These are phyloP conservation scores for Ploettnerulaceae sp. DNA, from an alignment of 2,329 filamentous ascomycete species.

Conservation along the genomic window DNA sequence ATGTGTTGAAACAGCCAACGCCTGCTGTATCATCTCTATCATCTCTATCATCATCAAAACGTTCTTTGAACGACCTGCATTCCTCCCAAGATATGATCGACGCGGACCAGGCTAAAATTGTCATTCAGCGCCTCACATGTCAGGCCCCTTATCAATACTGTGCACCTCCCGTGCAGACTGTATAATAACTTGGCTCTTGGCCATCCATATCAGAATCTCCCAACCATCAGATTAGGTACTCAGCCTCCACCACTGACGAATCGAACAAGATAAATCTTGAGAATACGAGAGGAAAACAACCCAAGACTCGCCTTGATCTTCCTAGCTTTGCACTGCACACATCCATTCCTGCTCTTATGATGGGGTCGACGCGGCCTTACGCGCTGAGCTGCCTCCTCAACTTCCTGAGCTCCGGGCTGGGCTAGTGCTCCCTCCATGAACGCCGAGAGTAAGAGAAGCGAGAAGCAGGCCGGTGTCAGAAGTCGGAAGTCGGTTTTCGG, in stretches of 20 bases:
- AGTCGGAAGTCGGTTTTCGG: slow-evolving; percentile 1
- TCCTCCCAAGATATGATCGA: not conserved
- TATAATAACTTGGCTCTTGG: not conserved
- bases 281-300: slow-evolving; percentile 2
- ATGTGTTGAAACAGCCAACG: no score
- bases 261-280: slow-evolving; percentile 1
- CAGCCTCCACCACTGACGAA: slow-evolving; percentile 4
- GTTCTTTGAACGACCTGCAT: slow-evolving; percentile 1
- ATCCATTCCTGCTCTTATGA: slow-evolving; percentile 35
- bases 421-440: not conserved
- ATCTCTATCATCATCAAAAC: not conserved
- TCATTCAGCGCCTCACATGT: no score
- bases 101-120: no score
- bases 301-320: slow-evolving; percentile 34
- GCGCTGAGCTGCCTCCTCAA: slow-evolving; percentile 1
- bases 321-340: slow-evolving; percentile 34
- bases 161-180: not conserved
- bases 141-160: no score
- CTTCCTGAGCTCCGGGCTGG: not conserved
- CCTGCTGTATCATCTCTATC: no score
- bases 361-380: slow-evolving; percentile 31
- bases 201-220: not conserved
- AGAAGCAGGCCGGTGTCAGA: not conserved
- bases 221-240: not conserved
- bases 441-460: not conserved